Base-by-base conservation (phyloP, 495 filamentous ascomycete genomes). In the Oidiodendron maius region DNA sequence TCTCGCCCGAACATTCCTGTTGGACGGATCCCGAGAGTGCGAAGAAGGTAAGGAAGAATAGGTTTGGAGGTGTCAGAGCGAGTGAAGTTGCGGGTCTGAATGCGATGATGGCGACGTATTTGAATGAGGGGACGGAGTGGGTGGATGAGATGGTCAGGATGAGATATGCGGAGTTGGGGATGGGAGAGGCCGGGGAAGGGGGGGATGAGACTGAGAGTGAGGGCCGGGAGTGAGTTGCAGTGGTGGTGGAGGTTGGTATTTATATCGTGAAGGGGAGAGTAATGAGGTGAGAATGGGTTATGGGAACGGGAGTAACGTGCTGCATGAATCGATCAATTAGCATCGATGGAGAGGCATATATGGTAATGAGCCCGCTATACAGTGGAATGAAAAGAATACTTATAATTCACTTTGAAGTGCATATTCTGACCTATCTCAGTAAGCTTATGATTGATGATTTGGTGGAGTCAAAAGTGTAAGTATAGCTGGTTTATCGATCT, bases 1-100 rank as follows among this genome's bases (percentile, higher is more conserved):
- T 95, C 20, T 71, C 81, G 0, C 67, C 71, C 21, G 68, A 79
- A 37, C 90, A 95, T 55, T 74, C 77, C 8, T 80, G 85, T 51
- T 95, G 88, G 88, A 64, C 61, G 13, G 72, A 76, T 49, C 52
- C 63, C 15, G 74, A 79, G 1, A 54, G 71, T 10, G 64, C 61
- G 0, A 72, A 77, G 45, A 83, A 81, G 56, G 75, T 82, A 12
- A 74, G 74, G 15, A 87, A 86, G 64, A 65, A 66, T 11, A 74
- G 84, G 3, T 87, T 87, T 50, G 86, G 86, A 0, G 71, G 65
- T 0, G 74, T 89, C 6, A 58, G 77, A 25, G 68, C 69, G 49
- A 82, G 79, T 20, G 59, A 69, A 1, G 70, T 72, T 21, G 64
- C 61, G 10, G 71, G 75, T 0, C 62, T 88, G 21, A 76, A 74